Evolutionary conservation across 768 basidiomycete genomes (phyloP).

Genomic region (Hemileccinum rubropunctum): DNA sequence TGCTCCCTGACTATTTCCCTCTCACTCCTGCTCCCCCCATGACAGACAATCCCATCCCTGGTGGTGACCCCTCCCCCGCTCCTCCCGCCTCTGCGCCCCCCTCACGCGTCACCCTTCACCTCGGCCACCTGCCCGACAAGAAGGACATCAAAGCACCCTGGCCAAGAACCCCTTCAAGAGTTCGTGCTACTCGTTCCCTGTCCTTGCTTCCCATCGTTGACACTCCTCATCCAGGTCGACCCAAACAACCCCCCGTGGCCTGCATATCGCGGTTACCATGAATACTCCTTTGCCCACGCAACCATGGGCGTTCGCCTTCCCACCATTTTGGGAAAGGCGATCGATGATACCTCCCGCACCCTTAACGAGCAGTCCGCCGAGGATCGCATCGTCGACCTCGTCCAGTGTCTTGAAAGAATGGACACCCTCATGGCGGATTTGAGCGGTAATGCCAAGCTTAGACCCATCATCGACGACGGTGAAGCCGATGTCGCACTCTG

Average conservation of each 20-base stretch:
- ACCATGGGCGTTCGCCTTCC: slow-evolving; percentile 97
- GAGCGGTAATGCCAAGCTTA: slow-evolving; percentile 76
- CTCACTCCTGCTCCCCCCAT: slow-evolving; percentile 27
- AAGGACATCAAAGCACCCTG: slow-evolving; percentile 69
- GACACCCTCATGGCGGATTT: slow-evolving; percentile 85
- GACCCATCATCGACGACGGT: slow-evolving; percentile 86
- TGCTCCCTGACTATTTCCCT: slow-evolving; percentile 24
- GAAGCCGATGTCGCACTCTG: slow-evolving; percentile 92
- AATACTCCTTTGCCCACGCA: slow-evolving; percentile 84
- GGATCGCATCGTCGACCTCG: slow-evolving; percentile 81
- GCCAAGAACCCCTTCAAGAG: slow-evolving; percentile 73
- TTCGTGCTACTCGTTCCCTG: slow-evolving; percentile 30
- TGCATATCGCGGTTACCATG: slow-evolving; percentile 77
- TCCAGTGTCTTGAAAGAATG: slow-evolving; percentile 85
- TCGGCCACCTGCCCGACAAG: slow-evolving; percentile 73
- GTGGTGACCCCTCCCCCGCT: background rate
- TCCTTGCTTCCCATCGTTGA: background rate
- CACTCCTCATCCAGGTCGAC: slow-evolving; percentile 50
- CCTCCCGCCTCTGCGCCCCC: slow-evolving; percentile 36
- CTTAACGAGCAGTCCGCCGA: slow-evolving; percentile 84
- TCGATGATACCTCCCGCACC: slow-evolving; percentile 86
- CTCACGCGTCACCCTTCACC: slow-evolving; percentile 64
- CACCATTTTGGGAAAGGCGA: slow-evolving; percentile 93
- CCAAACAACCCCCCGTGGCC: slow-evolving; percentile 85
- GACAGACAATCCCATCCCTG: slow-evolving; percentile 1